These are phyloP conservation scores for Phialophora chinensis DNA, from an alignment of 2,329 filamentous ascomycete species.

Conservation along the genomic window DNA sequence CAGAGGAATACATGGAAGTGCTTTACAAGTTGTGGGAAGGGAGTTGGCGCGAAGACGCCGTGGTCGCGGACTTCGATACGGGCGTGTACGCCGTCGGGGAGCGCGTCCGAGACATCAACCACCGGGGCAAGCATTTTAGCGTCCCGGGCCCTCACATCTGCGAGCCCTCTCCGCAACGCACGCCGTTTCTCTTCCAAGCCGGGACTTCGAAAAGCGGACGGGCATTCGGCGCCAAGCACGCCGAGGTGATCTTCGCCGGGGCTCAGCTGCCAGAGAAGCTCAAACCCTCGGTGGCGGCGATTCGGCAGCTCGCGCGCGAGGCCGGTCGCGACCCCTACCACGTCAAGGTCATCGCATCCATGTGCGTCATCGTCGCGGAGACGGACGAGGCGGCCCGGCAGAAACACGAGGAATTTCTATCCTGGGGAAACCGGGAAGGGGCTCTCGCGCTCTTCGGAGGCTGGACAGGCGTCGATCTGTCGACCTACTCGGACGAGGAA, in stretches of 20 bases:
- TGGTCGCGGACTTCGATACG: constrained; percentile 63
- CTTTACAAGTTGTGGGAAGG: constrained; percentile 60
- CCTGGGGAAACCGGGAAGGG: constrained; percentile 60
- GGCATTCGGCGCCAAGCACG: constrained; percentile 63
- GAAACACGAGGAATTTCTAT: constrained; percentile 60
- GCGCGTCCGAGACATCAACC: constrained; percentile 69
- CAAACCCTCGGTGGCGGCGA: constrained; percentile 56
- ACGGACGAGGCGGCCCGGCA: constrained; percentile 60
- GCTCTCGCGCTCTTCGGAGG: constrained; percentile 63
- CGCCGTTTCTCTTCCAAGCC: constrained; percentile 64
- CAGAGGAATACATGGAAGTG: constrained; percentile 57
- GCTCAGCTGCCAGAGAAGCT: constrained; percentile 65
- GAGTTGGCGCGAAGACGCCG: constrained; percentile 54
- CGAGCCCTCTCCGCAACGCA: constrained; percentile 63
- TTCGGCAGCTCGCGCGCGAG: constrained; percentile 58
- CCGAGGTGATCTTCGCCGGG: constrained; percentile 66
- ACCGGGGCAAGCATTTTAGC: constrained; percentile 60
- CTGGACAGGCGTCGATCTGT: constrained; percentile 67
- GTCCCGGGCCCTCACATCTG: constrained; percentile 56
- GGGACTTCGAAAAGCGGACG: constrained; percentile 64
- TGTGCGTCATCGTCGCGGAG: constrained; percentile 57
- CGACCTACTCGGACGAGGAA: constrained; percentile 63
- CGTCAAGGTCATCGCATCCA: constrained; percentile 62
- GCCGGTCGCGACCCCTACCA: constrained; percentile 63
- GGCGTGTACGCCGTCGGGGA: constrained; percentile 66